Conservation (phyloP, 495 filamentous ascomycete genomes). For the Penicillium longicatenatum region DNA sequence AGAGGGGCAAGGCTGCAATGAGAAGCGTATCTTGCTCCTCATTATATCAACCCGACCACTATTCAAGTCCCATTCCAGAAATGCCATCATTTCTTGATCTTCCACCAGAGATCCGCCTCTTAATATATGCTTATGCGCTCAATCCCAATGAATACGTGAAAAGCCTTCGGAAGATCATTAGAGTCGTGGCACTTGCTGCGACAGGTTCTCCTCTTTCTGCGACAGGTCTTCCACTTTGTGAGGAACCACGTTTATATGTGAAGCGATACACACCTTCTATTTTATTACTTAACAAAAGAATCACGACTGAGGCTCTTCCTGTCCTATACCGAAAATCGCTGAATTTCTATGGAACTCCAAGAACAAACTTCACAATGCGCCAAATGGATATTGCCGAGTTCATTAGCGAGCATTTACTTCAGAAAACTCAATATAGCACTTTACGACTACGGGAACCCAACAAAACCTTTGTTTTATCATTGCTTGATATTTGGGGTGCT, state of each 20-base stretch:
- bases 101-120: slow-evolving; percentile 19
- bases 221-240: slow-evolving; percentile 8
- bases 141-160: slow-evolving; percentile 22
- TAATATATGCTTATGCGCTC: slow-evolving; percentile 18
- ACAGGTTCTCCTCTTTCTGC: background rate
- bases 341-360: slow-evolving; percentile 15
- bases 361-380: slow-evolving; percentile 21
- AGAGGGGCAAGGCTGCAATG: background rate
- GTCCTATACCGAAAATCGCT: slow-evolving; percentile 22
- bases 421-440: slow-evolving; percentile 5
- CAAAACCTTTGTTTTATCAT: slow-evolving; percentile 21
- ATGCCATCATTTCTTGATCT: slow-evolving; percentile 13
- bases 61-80: background rate
- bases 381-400: slow-evolving; percentile 28
- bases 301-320: slow-evolving; percentile 21
- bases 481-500: slow-evolving; percentile 25
- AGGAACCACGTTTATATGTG: background rate
- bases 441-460: background rate
- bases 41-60: background rate
- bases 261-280: slow-evolving; percentile 11
- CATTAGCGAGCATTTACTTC: slow-evolving; percentile 22
- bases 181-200: background rate
- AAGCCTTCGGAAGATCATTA: slow-evolving; percentile 13
- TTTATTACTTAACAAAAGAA: slow-evolving; percentile 22
- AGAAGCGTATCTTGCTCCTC: background rate